These are phyloP conservation scores for Colletotrichum filicis DNA, from an alignment of 2,329 filamentous ascomycete species.

Conservation along the genomic window DNA sequence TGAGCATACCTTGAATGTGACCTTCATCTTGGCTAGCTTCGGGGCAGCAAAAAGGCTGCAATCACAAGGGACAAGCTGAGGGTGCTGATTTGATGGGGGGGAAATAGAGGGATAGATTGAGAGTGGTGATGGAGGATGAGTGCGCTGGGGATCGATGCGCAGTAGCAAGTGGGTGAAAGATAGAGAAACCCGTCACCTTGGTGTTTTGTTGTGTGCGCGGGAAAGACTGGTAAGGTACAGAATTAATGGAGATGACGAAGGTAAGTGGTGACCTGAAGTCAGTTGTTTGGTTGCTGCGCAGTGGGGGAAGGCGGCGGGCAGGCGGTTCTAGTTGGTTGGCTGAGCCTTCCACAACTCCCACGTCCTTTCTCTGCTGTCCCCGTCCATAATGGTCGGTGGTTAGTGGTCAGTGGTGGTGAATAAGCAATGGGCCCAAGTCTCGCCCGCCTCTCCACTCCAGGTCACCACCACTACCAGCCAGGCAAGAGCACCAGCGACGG, in stretches of 20 bases:
- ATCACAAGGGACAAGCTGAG: neutral
- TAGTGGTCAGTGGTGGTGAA: neutral
- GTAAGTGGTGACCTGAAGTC: constrained; percentile 35
- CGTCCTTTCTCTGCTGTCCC: neutral
- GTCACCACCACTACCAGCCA: neutral
- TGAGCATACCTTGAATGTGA: constrained; percentile 70
- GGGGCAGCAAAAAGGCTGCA: constrained; percentile 44
- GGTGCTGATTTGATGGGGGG: neutral
- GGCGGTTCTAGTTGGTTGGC: constrained; percentile 28
- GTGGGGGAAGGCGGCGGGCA: constrained; percentile 24
- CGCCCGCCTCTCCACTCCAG: constrained; percentile 16
- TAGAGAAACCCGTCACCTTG: constrained; percentile 27
- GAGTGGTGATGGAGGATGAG: neutral
- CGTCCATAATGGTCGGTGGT: neutral
- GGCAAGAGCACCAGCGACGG: neutral
- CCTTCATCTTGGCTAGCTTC: constrained; percentile 69
- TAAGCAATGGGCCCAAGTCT: neutral
- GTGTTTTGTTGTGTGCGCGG: constrained; percentile 33
- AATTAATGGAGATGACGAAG: constrained; percentile 37
- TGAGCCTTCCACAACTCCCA: constrained; percentile 10
- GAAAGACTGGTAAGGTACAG: constrained; percentile 25
- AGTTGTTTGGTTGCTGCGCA: constrained; percentile 33
- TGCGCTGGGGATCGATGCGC: constrained; percentile 20
- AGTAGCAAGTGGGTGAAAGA: constrained; percentile 21
- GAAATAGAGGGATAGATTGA: neutral